phyloP scores from a whole-genome alignment of 306 rosid genomes.

The Vigna unguiculata region DNA sequence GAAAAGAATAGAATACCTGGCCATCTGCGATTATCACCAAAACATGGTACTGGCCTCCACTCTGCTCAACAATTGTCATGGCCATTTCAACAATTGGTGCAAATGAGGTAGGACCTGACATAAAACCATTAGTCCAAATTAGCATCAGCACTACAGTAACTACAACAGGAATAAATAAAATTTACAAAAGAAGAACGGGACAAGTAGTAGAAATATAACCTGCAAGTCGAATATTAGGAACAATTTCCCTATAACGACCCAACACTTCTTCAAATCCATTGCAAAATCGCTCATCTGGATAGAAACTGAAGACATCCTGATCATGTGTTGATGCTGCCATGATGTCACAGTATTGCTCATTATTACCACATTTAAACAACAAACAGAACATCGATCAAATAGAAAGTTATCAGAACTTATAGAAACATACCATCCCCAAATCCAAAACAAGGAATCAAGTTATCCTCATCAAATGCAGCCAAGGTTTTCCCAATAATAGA shows the following conservation, averaged over 20 bases:
- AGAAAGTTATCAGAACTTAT: conserved; percentile 12
- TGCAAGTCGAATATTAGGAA: conserved; percentile 82
- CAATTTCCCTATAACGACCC: conserved; percentile 77
- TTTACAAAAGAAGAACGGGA: background rate
- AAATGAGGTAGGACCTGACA: conserved; percentile 93
- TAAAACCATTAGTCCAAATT: conserved; percentile 27
- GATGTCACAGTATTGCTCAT: conserved; percentile 34
- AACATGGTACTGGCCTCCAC: conserved; percentile 84
- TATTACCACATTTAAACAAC: conserved; percentile 35
- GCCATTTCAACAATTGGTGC: conserved; percentile 96
- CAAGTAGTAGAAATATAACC: conserved; percentile 56
- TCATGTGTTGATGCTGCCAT: conserved; percentile 91
- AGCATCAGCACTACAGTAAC: conserved; percentile 17
- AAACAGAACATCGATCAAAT: conserved; percentile 7
- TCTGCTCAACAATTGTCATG: conserved; percentile 90
- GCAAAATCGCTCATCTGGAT: conserved; percentile 74
- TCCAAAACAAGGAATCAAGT: conserved; percentile 93
- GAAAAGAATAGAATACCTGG: conserved; percentile 69
- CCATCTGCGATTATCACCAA: conserved; percentile 87
- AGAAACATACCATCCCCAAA: conserved; percentile 87
- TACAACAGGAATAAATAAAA: conserved; percentile 21
- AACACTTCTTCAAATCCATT: conserved; percentile 96
- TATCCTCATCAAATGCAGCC: conserved; percentile 91
- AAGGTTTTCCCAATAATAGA: conserved; percentile 91
- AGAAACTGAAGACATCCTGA: conserved; percentile 89